Evolutionary conservation across 495 filamentous ascomycete species (phyloP), one percentile per base, ranked within the genome.

Genomic region (Gamarada debralockiae): DNA sequence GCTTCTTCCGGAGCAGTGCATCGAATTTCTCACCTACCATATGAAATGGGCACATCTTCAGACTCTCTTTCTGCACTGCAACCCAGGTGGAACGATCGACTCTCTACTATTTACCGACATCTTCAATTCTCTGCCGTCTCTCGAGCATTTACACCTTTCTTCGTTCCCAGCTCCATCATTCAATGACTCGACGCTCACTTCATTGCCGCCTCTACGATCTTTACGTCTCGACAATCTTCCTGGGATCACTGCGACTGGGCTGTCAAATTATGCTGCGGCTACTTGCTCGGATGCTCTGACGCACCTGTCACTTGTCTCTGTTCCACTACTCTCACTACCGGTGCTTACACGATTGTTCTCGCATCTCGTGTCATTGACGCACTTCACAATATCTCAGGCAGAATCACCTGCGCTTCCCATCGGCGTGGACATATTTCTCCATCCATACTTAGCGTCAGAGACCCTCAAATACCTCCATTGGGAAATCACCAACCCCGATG

Each of bases 341-440:
- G 81, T 81, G 43, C 74, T 96, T n/a, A 85, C 86, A 13, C 83
- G 87, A 29, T 76, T 97, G 27, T 75, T 96, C 17, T 75, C 84
- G 2, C 82, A 84, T 49, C 73, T 95, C 7, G 65, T 65, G 12
- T 68, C 74, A 18, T 70, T 95, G 9, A 73, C 77, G 47, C 74
- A 75, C 14, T 90, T 95, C 62, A 81, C 80, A 13, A 67, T 96
- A 17, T 80, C 87, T 1, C 90, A 95, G 64, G 71, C 78, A 3
- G 73, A 69, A 38, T 77, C 78, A 2, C 86, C 85, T 0, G 71
- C 72, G 3, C 71, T 90, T 52, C 75, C 83, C 0, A 60, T 67
- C 3, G 83, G 82, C 42, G 71, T 75, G 20, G 79, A 85, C 44
- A 74, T 87, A 33, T 83, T 83, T 67, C 67, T 81, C 17, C 75